Percentiles rank a stretch among this genome's conserved stretches.
These are phyloP conservation scores for Picochlorum sp. DNA, from an alignment of 139 green algal species.

Conservation along the genomic window DNA sequence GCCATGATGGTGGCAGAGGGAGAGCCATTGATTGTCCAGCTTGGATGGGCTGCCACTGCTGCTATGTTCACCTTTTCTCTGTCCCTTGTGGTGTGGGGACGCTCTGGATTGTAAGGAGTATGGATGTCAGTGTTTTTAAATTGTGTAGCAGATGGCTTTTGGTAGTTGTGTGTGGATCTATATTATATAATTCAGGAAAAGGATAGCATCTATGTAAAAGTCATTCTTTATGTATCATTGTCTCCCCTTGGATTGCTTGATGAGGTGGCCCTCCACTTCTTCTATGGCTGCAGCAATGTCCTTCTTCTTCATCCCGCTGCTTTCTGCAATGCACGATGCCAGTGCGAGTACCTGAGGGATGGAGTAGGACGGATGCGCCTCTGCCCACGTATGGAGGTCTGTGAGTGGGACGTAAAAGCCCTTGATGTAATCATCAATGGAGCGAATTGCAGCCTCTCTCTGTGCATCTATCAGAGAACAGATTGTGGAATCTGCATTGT, in stretches of 20 bases:
- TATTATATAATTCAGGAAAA: too few species aligned
- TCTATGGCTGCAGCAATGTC: slow-evolving; percentile 32
- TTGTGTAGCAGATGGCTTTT: too few species aligned
- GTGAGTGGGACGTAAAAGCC: slow-evolving; percentile 42
- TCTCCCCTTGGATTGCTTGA: neutral
- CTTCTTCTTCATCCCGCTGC: slow-evolving; percentile 37
- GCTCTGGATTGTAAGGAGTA: slow-evolving; percentile 62
- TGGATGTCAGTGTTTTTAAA: neutral
- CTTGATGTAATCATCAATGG: slow-evolving; percentile 62
- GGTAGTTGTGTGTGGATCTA: too few species aligned
- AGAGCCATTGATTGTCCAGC: slow-evolving; percentile 73
- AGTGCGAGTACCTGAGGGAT: slow-evolving; percentile 17
- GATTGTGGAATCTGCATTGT: too few species aligned
- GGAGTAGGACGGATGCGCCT: slow-evolving; percentile 51
- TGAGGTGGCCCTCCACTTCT: slow-evolving; percentile 31
- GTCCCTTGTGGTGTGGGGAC: slow-evolving; percentile 82
- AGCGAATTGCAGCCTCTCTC: slow-evolving; percentile 18
- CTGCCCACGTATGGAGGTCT: slow-evolving; percentile 50
- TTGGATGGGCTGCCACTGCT: slow-evolving; percentile 74
- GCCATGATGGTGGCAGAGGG: slow-evolving; percentile 70
- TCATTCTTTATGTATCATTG: neutral
- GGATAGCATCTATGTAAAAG: too few species aligned
- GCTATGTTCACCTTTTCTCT: slow-evolving; percentile 87
- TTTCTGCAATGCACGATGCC: slow-evolving; percentile 46
- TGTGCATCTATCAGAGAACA: too few species aligned